Percentiles rank a stretch among this genome's conserved stretches.
phyloP scores from a whole-genome alignment of 73 alveolate genomes.

The Tetrahymena thermophila region DNA sequence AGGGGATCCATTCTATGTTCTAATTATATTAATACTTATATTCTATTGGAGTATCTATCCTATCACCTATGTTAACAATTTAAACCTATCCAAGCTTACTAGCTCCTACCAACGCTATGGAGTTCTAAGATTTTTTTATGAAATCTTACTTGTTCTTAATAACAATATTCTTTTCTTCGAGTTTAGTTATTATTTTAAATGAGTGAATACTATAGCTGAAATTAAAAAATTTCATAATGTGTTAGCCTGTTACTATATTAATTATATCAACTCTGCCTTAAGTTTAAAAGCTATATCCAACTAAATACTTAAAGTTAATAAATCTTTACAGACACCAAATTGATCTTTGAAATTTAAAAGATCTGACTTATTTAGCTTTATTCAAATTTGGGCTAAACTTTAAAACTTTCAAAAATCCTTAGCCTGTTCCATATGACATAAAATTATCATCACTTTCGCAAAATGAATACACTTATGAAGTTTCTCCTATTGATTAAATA shows the following conservation, averaged over 20 bases:
- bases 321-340: background rate
- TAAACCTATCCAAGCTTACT: background rate
- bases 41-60: background rate
- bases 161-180: background rate
- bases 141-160: background rate
- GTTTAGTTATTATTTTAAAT: background rate
- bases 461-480: background rate
- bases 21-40: background rate
- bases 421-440: background rate
- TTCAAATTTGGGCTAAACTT: background rate
- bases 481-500: background rate
- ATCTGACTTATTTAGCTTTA: background rate
- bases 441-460: background rate
- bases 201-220: background rate
- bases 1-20: background rate
- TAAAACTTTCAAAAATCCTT: background rate
- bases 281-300: background rate
- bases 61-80: background rate
- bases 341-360: background rate
- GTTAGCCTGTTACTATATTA: background rate
- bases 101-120: background rate
- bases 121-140: background rate
- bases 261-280: background rate
- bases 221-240: background rate
- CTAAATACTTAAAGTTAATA: background rate